Evolutionary conservation across 2,329 filamentous ascomycete species (phyloP).

Genomic region (Colletotrichum musae): DNA sequence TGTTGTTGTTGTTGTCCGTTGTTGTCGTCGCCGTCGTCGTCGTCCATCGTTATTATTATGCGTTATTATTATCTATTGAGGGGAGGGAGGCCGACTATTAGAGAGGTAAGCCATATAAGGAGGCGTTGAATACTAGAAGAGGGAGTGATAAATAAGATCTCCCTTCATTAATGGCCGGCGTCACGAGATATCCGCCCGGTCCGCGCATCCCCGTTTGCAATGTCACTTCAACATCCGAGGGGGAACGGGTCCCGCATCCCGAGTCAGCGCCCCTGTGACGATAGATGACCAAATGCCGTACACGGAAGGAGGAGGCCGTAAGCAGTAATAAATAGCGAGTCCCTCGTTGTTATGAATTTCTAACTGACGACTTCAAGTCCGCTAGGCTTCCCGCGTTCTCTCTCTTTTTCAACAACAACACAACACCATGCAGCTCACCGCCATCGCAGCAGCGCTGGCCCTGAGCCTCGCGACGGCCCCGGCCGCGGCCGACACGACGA

Average conservation of each 20-base stretch:
- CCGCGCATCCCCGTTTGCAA: constrained; percentile 25
- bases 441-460: constrained; percentile 23
- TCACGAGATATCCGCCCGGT: neutral
- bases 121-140: too few species aligned
- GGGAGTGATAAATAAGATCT: too few species aligned
- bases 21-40: too few species aligned
- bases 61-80: too few species aligned
- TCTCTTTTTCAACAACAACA: too few species aligned
- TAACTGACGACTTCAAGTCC: too few species aligned
- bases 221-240: neutral
- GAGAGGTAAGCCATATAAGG: too few species aligned
- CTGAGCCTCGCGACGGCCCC: constrained; percentile 13
- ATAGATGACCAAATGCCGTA: neutral
- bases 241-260: neutral
- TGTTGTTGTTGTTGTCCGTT: too few species aligned
- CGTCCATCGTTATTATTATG: too few species aligned
- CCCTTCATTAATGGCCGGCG: too few species aligned
- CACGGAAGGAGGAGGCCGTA: neutral
- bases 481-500: constrained; percentile 23
- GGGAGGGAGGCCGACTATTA: too few species aligned
- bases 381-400: neutral
- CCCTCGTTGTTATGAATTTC: neutral
- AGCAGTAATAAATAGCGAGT: neutral
- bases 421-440: constrained; percentile 16
- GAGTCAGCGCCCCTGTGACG: constrained; percentile 29